Conservation (phyloP, 2,329 filamentous ascomycete genomes). For the Penicillium digitatum region DNA sequence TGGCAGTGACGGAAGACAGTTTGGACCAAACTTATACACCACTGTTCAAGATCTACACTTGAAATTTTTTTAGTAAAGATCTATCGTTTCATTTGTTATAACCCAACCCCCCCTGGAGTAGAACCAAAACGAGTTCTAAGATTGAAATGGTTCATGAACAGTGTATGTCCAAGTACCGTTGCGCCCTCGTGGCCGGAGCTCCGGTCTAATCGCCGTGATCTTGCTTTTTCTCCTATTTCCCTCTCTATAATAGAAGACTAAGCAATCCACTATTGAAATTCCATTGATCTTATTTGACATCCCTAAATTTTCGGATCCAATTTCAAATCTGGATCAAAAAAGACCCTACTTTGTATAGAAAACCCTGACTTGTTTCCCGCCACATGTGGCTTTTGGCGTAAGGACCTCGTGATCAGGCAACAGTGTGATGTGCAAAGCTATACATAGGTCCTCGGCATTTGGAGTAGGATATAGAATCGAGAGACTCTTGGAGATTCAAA, state of each 20-base stretch:
- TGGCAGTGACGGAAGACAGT: constrained; percentile 26
- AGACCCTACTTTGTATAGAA: no score
- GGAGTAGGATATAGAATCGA: no score
- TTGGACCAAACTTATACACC: constrained; percentile 2
- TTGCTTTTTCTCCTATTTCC: not conserved
- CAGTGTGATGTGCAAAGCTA: no score
- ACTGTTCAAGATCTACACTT: constrained; percentile 1
- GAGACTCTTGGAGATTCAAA: not conserved
- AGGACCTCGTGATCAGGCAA: constrained; percentile 1
- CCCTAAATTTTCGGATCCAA: not conserved
- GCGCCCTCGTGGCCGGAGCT: constrained; percentile 4
- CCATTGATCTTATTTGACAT: not conserved
- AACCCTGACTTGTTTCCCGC: not conserved
- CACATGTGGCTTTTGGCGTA: constrained; percentile 6
- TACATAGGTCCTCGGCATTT: no score
- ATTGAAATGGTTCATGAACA: not conserved
- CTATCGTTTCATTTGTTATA: not conserved
- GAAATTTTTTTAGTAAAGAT: not conserved
- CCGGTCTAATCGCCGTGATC: not conserved
- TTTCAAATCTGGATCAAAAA: not conserved
- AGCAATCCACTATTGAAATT: not conserved
- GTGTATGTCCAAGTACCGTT: not conserved
- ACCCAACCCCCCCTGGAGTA: not conserved
- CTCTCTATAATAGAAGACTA: not conserved
- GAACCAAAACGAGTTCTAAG: not conserved